phyloP scores from a whole-genome alignment of 2,329 filamentous ascomycete species.

The Daldinia sp. region DNA sequence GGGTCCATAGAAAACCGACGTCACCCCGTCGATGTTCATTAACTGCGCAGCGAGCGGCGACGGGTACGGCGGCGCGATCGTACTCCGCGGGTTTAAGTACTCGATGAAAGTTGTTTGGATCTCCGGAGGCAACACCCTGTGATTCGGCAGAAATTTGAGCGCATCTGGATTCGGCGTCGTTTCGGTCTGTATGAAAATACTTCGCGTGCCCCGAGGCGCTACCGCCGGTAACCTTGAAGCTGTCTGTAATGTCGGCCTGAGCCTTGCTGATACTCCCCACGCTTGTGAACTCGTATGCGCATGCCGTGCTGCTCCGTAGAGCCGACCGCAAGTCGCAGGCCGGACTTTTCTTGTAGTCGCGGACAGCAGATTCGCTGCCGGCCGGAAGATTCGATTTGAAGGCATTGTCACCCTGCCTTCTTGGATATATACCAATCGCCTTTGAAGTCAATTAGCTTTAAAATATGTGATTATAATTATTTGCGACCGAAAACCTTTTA shows the following conservation, averaged over 20 bases:
- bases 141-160: conserved; percentile 95
- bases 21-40: conserved; percentile 95
- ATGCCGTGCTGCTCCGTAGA: conserved; percentile 48
- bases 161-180: conserved; percentile 94
- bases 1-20: conserved; percentile 89
- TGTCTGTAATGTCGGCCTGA: conserved; percentile 32
- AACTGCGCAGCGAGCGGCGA: conserved; percentile 91
- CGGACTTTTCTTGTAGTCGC: conserved; percentile 39
- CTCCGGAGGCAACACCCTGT: conserved; percentile 81
- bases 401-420: conserved; percentile 39
- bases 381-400: conserved; percentile 47
- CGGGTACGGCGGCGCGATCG: conserved; percentile 87
- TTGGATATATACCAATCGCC: background rate
- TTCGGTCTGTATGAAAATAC: conserved; percentile 98
- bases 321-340: conserved; percentile 39
- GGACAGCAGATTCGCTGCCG: conserved; percentile 47
- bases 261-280: conserved; percentile 44
- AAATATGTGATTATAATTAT: background rate
- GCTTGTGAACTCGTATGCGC: conserved; percentile 49
- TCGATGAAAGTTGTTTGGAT: conserved; percentile 85
- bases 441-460: background rate
- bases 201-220: conserved; percentile 65
- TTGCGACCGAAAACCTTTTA: background rate
- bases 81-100: conserved; percentile 89
- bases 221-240: conserved; percentile 29